Conservation (phyloP, 208 protist species). For the Phytomonas sp. region DNA sequence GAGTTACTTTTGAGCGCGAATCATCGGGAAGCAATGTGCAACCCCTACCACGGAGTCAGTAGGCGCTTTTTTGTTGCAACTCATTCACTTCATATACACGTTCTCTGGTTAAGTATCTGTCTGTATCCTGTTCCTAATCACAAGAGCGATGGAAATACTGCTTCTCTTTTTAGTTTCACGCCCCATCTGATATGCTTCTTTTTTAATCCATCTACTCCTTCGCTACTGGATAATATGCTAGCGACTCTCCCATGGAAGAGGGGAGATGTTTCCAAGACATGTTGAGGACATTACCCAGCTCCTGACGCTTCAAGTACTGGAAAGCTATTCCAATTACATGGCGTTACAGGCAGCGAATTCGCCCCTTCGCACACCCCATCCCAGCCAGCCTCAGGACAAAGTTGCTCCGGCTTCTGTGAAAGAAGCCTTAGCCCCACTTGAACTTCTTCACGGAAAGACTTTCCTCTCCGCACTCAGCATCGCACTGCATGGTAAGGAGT, state of each 20-base stretch:
- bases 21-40: background rate
- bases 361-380: background rate
- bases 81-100: background rate
- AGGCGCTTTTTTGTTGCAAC: background rate
- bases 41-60: background rate
- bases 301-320: conserved; percentile 30
- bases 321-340: conserved; percentile 36
- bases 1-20: background rate
- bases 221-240: background rate
- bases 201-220: background rate
- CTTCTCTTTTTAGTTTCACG: background rate
- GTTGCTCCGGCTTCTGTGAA: conserved; percentile 12
- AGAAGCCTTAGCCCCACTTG: conserved; percentile 57
- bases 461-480: conserved; percentile 69
- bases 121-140: background rate
- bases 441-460: conserved; percentile 68
- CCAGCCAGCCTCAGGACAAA: background rate
- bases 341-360: background rate
- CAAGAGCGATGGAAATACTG: background rate
- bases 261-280: conserved; percentile 7
- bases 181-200: background rate
- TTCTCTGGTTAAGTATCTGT: background rate
- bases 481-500: conserved; percentile 57
- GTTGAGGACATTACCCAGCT: conserved; percentile 24
- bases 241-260: background rate